A percentile compares a stretch with the other conserved stretches of the same genome.
These are phyloP conservation scores for Shiraia bambusicola DNA, from an alignment of 2,329 filamentous ascomycete species.

Conservation along the genomic window DNA sequence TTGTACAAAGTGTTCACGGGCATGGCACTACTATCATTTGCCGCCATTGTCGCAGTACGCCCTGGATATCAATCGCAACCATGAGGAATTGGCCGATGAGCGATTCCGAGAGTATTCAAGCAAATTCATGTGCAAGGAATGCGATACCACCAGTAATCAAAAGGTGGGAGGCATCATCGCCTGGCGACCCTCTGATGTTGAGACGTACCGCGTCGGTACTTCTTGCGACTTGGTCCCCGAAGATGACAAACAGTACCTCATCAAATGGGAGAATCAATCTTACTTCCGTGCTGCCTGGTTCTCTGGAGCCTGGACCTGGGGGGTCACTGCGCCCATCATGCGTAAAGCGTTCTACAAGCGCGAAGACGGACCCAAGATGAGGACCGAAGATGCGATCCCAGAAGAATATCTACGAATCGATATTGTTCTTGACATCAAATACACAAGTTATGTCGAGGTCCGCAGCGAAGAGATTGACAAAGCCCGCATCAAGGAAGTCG, in stretches of 20 bases:
- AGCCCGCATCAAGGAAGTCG: slow-evolving; percentile 69
- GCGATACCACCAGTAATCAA: slow-evolving; percentile 57
- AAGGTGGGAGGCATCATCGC: slow-evolving; percentile 81
- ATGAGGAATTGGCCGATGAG: slow-evolving; percentile 57
- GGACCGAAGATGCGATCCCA: slow-evolving; percentile 75
- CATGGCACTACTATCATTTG: slow-evolving; percentile 83
- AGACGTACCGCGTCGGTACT: slow-evolving; percentile 56
- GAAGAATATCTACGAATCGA: slow-evolving; percentile 85
- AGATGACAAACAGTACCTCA: slow-evolving; percentile 84
- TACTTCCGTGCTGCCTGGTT: slow-evolving; percentile 86
- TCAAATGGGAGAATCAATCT: slow-evolving; percentile 82
- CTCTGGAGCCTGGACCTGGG: slow-evolving; percentile 85
- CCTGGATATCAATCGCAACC: slow-evolving; percentile 48
- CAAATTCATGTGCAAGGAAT: slow-evolving; percentile 81
- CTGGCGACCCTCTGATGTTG: slow-evolving; percentile 72
- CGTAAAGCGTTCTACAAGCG: slow-evolving; percentile 75
- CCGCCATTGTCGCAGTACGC: slow-evolving; percentile 53
- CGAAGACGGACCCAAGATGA: slow-evolving; percentile 67
- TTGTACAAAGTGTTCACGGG: slow-evolving; percentile 73
- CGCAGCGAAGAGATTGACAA: slow-evolving; percentile 70
- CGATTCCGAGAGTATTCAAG: slow-evolving; percentile 71
- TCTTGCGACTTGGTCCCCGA: slow-evolving; percentile 62
- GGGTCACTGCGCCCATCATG: slow-evolving; percentile 64
- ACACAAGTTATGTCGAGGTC: slow-evolving; percentile 59
- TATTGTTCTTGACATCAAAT: slow-evolving; percentile 82